Evolutionary conservation across 202 grass and related monocot genomes (phyloP).

Genomic region (Carex sylvatica): DNA sequence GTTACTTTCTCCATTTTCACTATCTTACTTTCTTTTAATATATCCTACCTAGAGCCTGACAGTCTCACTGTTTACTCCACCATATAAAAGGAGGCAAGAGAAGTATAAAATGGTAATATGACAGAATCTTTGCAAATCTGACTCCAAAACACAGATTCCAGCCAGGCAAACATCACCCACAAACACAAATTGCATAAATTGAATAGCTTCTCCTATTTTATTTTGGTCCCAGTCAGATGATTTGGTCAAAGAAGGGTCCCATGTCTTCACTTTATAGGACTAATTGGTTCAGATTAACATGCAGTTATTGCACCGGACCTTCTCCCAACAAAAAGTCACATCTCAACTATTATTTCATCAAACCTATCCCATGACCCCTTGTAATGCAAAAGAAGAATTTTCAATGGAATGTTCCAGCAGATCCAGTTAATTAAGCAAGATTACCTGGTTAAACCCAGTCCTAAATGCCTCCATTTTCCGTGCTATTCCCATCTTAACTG

Average conservation of each 20-base stretch:
- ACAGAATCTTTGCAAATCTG: not conserved
- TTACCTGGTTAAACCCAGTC: slow-evolving; percentile 73
- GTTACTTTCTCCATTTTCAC: not conserved
- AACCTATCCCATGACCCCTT: not conserved
- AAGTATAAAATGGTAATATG: not conserved
- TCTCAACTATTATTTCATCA: slow-evolving; percentile 5
- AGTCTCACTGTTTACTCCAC: not conserved
- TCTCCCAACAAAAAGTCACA: not conserved
- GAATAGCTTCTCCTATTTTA: not conserved
- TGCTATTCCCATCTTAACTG: slow-evolving; percentile 59
- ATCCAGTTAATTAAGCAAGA: slow-evolving; percentile 12
- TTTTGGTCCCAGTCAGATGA: not conserved
- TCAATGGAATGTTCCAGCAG: not conserved
- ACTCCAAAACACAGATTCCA: not conserved
- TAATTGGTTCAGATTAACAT: not conserved
- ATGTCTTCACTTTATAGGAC: not conserved
- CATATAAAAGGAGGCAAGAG: not conserved
- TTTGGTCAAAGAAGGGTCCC: not conserved
- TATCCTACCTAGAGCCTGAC: not conserved
- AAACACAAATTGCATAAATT: not conserved
- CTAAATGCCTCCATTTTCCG: slow-evolving; percentile 61
- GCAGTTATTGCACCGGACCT: not conserved
- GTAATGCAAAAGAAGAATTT: slow-evolving; percentile 2
- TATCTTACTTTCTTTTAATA: not conserved
- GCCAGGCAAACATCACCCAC: not conserved